phyloP scores from a whole-genome alignment of 768 basidiomycete species.

The Asterophora parasitica region DNA sequence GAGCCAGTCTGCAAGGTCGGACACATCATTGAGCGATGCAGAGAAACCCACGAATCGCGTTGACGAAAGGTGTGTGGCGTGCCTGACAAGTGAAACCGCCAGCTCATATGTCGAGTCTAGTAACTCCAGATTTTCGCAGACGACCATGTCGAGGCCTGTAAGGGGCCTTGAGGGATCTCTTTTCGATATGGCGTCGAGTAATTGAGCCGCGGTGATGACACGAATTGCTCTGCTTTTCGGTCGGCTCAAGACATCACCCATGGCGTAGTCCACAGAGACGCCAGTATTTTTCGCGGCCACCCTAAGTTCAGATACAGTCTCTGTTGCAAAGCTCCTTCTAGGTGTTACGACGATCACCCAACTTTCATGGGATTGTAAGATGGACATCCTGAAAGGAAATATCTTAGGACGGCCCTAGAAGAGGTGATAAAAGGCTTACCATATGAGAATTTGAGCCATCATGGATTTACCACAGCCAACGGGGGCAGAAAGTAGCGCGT shows the following conservation, averaged over 20 bases:
- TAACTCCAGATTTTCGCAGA: constrained; percentile 84
- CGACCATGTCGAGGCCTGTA: constrained; percentile 52
- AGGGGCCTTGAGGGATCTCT: constrained; percentile 24
- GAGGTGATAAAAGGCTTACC: constrained; percentile 44
- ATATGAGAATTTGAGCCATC: constrained; percentile 62
- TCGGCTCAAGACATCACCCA: constrained; percentile 33
- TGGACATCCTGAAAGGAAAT: constrained; percentile 45
- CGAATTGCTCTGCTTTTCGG: constrained; percentile 44
- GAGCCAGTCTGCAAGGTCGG: constrained; percentile 82
- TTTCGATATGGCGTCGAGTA: constrained; percentile 40
- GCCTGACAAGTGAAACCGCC: constrained; percentile 65
- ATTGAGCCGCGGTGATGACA: constrained; percentile 49
- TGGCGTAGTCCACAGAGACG: constrained; percentile 32
- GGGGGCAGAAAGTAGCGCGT: constrained; percentile 75
- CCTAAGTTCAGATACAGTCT: constrained; percentile 51
- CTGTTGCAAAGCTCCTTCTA: constrained; percentile 48
- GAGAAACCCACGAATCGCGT: constrained; percentile 77
- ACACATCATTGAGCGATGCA: constrained; percentile 73
- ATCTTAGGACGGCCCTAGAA: constrained; percentile 9
- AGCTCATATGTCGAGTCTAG: constrained; percentile 82
- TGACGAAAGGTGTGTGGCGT: constrained; percentile 53
- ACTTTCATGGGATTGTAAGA: constrained; percentile 35
- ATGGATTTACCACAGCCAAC: constrained; percentile 78
- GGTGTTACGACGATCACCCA: constrained; percentile 67
- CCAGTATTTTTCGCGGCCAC: constrained; percentile 30